These are phyloP conservation scores for Russula earlei DNA, from an alignment of 768 basidiomycete genomes.

Conservation along the genomic window DNA sequence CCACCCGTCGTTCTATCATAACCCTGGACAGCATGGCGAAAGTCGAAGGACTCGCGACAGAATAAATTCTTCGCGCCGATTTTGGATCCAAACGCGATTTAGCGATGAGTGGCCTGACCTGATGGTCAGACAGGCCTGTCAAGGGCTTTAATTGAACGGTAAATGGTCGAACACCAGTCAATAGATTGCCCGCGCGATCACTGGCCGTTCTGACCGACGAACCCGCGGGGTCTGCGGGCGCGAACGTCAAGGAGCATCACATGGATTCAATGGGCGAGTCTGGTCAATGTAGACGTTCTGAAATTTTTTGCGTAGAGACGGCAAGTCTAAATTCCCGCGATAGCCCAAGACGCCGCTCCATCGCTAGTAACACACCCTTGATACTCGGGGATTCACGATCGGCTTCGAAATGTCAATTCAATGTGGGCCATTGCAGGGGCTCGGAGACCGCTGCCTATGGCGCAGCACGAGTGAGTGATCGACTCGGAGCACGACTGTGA, in stretches of 20 bases:
- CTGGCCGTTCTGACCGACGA: too few species aligned
- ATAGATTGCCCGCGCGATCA: too few species aligned
- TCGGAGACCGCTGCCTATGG: not conserved
- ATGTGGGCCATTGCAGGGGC: not conserved
- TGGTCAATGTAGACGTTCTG: too few species aligned
- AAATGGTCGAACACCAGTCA: too few species aligned
- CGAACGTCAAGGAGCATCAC: not conserved
- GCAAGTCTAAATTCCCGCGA: not conserved
- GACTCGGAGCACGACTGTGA: too few species aligned
- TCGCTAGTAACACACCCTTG: not conserved
- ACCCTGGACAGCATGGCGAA: not conserved
- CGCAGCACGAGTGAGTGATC: too few species aligned
- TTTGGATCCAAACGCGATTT: too few species aligned
- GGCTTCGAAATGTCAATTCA: not conserved
- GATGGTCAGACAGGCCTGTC: too few species aligned
- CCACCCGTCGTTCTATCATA: not conserved
- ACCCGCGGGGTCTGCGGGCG: not conserved
- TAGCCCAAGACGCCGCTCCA: conserved; percentile 2
- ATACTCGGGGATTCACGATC: not conserved
- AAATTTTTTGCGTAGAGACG: too few species aligned
- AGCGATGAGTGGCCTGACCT: not conserved
- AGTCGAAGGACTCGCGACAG: too few species aligned
- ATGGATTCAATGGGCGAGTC: not conserved
- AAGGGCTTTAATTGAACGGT: too few species aligned
- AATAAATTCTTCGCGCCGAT: not conserved